Conservation (phyloP, 305 asterid genomes). For the Nicotiana rustica region DNA sequence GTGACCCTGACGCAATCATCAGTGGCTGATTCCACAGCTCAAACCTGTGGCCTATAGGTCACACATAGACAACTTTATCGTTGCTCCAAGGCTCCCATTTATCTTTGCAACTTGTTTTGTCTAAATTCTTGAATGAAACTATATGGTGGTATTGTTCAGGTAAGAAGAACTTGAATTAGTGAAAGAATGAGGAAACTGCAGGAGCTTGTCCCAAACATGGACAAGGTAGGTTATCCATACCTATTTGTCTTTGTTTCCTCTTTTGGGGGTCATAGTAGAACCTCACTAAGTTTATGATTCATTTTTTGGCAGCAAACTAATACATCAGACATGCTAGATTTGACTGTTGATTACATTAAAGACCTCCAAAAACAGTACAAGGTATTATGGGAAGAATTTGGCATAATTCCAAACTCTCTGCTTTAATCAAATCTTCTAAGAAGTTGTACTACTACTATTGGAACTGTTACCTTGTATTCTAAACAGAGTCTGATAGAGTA, state of each 20-base stretch:
- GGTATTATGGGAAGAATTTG: conserved; percentile 43
- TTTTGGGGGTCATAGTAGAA: not conserved
- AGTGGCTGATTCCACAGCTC: no score
- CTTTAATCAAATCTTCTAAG: no score
- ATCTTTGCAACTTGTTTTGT: no score
- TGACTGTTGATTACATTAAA: conserved; percentile 82
- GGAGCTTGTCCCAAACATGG: conserved; percentile 97
- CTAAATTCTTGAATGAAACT: not conserved
- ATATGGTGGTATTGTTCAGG: conserved; percentile 44
- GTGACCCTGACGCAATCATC: no score
- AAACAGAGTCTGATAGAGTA: no score
- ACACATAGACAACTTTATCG: no score
- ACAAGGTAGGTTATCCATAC: conserved; percentile 53
- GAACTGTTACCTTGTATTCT: no score
- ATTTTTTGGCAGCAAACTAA: conserved; percentile 72
- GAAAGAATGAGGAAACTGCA: conserved; percentile 91
- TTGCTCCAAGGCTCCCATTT: no score
- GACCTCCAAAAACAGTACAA: conserved; percentile 75
- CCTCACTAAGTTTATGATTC: conserved; percentile 5
- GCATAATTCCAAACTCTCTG: not conserved
- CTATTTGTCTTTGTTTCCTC: not conserved
- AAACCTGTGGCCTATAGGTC: no score
- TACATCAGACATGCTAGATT: conserved; percentile 90
- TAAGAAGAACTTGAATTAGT: conserved; percentile 81
- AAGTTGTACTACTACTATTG: no score